Conservation (phyloP, 2,329 filamentous ascomycete species). For the Alternaria panax region DNA sequence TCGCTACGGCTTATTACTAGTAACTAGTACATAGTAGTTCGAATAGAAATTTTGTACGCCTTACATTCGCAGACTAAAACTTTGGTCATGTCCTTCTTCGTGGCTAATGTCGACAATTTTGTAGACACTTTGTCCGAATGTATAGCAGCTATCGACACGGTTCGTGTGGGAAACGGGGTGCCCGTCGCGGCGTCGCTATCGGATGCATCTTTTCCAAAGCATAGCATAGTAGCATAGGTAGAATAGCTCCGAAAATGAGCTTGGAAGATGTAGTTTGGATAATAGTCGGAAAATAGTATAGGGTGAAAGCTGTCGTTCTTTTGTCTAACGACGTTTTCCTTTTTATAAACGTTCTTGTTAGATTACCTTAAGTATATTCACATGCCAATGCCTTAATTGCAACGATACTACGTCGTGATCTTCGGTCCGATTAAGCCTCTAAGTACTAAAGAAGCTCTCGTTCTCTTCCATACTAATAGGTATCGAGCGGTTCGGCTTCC, state of each 20-base stretch:
- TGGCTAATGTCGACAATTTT: neutral
- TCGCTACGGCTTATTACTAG: neutral
- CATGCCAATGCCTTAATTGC: neutral
- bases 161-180: neutral
- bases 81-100: accelerated
- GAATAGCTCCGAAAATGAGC: neutral
- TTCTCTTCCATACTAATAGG: too few relatives aligned
- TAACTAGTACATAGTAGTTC: neutral
- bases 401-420: neutral
- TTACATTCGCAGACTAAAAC: neutral
- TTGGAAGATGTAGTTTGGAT: neutral
- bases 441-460: too few relatives aligned
- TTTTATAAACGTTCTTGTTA: neutral
- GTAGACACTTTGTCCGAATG: neutral
- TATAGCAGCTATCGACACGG: neutral
- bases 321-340: neutral
- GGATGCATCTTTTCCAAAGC: neutral
- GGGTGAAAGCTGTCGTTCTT: neutral
- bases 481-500: too few relatives aligned
- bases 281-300: neutral
- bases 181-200: neutral
- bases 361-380: neutral
- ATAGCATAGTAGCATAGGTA: neutral
- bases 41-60: neutral
- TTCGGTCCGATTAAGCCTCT: too few relatives aligned